Percentiles rank a stretch among this genome's conserved stretches.
These are phyloP conservation scores for Hanseniaspora taiwanica DNA, from an alignment of 805 yeast genomes.

Conservation along the genomic window DNA sequence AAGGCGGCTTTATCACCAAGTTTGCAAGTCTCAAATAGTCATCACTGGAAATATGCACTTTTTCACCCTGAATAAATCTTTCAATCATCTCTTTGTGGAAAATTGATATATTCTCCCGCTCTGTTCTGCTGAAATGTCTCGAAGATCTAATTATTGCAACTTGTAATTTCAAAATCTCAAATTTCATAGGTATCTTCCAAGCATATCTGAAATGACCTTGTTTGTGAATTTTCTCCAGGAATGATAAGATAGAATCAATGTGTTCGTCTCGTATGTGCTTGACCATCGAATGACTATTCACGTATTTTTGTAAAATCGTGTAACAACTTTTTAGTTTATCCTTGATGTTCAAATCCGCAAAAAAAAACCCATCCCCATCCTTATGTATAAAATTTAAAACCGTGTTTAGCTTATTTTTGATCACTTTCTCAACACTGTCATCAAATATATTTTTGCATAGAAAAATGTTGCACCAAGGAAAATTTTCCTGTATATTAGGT, in stretches of 20 bases:
- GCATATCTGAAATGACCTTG: background rate
- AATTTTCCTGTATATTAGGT: background rate
- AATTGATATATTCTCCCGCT: too few species aligned
- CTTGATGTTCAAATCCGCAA: background rate
- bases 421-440: background rate
- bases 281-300: background rate
- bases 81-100: background rate
- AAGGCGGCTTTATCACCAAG: background rate
- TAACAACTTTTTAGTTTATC: background rate
- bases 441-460: background rate
- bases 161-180: background rate
- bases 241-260: background rate
- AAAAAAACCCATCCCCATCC: background rate
- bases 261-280: background rate
- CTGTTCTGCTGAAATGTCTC: too few species aligned
- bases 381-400: background rate
- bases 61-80: background rate
- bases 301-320: background rate
- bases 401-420: background rate
- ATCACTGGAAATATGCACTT: background rate
- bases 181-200: background rate
- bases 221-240: background rate
- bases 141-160: too few species aligned
- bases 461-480: background rate
- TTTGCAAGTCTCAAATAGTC: background rate